Conservation (phyloP, 2,329 filamentous ascomycete genomes). For the Ambrosiella cleistominuta region DNA sequence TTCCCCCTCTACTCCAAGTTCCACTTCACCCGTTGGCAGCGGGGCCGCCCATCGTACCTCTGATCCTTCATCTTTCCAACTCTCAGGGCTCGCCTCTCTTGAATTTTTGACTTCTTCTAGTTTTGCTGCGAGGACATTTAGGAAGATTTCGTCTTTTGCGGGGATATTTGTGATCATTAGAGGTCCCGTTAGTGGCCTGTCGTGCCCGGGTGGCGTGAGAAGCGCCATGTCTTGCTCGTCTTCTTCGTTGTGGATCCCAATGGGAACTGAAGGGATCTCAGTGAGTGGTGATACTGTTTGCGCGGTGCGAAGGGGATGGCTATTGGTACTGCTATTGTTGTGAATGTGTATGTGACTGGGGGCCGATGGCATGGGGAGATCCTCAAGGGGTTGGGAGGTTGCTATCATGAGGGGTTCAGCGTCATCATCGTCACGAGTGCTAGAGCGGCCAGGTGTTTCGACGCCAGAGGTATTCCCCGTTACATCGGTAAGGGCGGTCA, state of each 20-base stretch:
- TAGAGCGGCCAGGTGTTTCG: constrained; percentile 9
- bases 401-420: not conserved
- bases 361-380: not conserved
- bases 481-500: constrained; percentile 22
- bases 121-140: constrained; percentile 31
- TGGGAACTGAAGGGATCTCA: not conserved
- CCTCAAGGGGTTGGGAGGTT: no score
- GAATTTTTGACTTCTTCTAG: constrained; percentile 31
- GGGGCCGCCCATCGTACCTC: not conserved
- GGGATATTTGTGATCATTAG: constrained; percentile 38
- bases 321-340: not conserved
- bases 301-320: not conserved
- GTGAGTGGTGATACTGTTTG: not conserved
- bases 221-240: not conserved
- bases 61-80: not conserved
- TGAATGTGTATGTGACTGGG: not conserved
- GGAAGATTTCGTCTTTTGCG: constrained; percentile 37
- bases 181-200: constrained; percentile 32
- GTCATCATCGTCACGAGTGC: constrained; percentile 1
- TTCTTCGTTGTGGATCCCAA: not conserved
- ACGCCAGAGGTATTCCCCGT: constrained; percentile 7
- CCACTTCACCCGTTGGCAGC: not conserved
- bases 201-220: constrained; percentile 25
- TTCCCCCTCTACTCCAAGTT: not conserved
- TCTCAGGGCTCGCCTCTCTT: constrained; percentile 19